Evolutionary conservation across 139 green algal species (phyloP), one percentile per base, ranked within the genome.

Genomic region (Chlamydomonas eustigma): DNA sequence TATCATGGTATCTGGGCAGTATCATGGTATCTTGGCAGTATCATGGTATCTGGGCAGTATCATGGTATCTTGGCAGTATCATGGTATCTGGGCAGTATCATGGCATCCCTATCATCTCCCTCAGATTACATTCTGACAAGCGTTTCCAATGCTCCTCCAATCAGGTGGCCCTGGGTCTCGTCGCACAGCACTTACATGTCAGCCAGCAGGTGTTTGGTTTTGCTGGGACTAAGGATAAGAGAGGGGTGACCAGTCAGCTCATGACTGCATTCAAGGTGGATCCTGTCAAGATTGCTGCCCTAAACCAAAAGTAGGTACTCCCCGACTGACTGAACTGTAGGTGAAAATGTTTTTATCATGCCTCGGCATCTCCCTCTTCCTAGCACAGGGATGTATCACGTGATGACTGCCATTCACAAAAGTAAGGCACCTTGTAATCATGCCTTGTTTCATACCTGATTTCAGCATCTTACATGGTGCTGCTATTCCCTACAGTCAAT

Each of bases 191-290:
- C 22, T 37, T 74, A 25, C 33, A 37, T 22, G 68, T 74, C 24
- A 3, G 6, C 4, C 39, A 51, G 35, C 3, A 35, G 5, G 65
- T 22, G 18, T 72, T 72, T 72, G 65, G 65, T 4, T 88, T 91
- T 37, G 89, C 91, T 24, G 94, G 95, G 70, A 97, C 92, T 38
- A 98, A 98, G 86, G 95, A 98, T 85, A 98, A 97, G 88, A 82
- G 95, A 0, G 95, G 84, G 1, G 81, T 97, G 1, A 98, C 94
- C 0, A 71, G 75, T 2, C 86, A 98, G 84, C 86, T 81, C 8
- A 89, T 94, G 6, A 95, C 94, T 0, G 88, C 84, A 4, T 90
- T 81, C 77, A 92, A 88, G 74, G 72, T 95, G 50, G 22, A 78
- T 1, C 71, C 76, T 1, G 34, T n/a, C 6, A 73, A 68, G 28